These are phyloP conservation scores for Claviceps maximensis DNA, from an alignment of 2,329 filamentous ascomycete species.

Conservation along the genomic window DNA sequence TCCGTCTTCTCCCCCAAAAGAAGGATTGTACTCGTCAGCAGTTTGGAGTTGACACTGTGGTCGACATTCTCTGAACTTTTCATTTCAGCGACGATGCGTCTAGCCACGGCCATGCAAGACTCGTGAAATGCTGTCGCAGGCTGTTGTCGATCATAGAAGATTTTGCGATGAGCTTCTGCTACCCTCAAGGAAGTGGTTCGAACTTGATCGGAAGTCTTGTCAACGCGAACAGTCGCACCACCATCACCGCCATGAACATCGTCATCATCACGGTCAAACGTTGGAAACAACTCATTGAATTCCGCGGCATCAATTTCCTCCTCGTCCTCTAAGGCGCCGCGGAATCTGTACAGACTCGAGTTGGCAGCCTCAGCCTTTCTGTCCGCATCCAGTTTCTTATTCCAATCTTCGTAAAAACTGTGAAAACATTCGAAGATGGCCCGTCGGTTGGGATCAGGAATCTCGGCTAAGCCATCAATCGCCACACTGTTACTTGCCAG, in stretches of 20 bases:
- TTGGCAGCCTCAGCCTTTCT: conserved; percentile 61
- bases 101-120: conserved; percentile 31
- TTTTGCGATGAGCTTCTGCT: conserved; percentile 43
- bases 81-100: conserved; percentile 20
- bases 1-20: conserved; percentile 48
- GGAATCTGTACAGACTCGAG: conserved; percentile 70
- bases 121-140: conserved; percentile 28
- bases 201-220: conserved; percentile 26
- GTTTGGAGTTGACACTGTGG: conserved; percentile 31
- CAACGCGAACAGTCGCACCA: conserved; percentile 16
- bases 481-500: conserved; percentile 23
- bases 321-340: conserved; percentile 62
- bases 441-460: conserved; percentile 31
- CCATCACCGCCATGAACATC: conserved; percentile 13
- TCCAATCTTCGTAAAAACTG: conserved; percentile 69
- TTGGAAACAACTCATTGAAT: conserved; percentile 70
- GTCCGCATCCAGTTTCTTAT: conserved; percentile 59
- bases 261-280: conserved; percentile 40
- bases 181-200: conserved; percentile 47
- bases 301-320: conserved; percentile 63
- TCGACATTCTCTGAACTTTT: conserved; percentile 17
- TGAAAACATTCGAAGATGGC: conserved; percentile 55
- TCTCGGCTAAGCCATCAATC: conserved; percentile 32
- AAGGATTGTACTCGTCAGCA: conserved; percentile 55
- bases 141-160: conserved; percentile 33